These are phyloP conservation scores for Heritiera fomes DNA, from an alignment of 345 rosid species.

Conservation along the genomic window DNA sequence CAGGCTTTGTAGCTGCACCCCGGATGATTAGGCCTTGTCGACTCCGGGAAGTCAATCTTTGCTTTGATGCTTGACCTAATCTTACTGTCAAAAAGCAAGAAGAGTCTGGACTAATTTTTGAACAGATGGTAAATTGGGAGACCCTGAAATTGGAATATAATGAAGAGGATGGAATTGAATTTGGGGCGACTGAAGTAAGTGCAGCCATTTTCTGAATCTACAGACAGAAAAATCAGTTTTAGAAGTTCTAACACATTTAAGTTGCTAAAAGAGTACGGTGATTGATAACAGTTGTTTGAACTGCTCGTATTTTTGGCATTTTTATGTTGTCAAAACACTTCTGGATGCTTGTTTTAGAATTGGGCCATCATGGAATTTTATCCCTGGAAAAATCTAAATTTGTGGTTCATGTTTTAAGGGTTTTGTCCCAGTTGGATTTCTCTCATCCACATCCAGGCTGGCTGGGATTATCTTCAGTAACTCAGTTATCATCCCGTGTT, in stretches of 20 bases:
- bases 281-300: background rate
- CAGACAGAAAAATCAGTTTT: background rate
- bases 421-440: constrained; percentile 29
- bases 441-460: constrained; percentile 26
- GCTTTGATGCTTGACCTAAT: constrained; percentile 23
- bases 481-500: background rate
- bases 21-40: constrained; percentile 43
- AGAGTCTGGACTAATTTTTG: constrained; percentile 31
- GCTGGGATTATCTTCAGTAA: background rate
- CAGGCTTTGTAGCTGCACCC: constrained; percentile 74
- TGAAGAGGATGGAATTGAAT: constrained; percentile 36
- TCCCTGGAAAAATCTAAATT: constrained; percentile 44
- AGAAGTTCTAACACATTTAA: background rate
- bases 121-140: constrained; percentile 37
- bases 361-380: constrained; percentile 24
- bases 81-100: constrained; percentile 24
- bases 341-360: background rate
- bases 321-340: constrained; percentile 8
- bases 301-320: constrained; percentile 17
- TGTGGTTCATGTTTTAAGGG: constrained; percentile 48
- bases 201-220: constrained; percentile 47
- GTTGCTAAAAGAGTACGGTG: background rate
- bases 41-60: constrained; percentile 22
- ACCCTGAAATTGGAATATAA: constrained; percentile 35
- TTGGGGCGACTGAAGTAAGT: constrained; percentile 50